A percentile compares a stretch with the other conserved stretches of the same genome.
Conservation (phyloP, 2,329 filamentous ascomycete species). For the Diaporthe humulicola region DNA sequence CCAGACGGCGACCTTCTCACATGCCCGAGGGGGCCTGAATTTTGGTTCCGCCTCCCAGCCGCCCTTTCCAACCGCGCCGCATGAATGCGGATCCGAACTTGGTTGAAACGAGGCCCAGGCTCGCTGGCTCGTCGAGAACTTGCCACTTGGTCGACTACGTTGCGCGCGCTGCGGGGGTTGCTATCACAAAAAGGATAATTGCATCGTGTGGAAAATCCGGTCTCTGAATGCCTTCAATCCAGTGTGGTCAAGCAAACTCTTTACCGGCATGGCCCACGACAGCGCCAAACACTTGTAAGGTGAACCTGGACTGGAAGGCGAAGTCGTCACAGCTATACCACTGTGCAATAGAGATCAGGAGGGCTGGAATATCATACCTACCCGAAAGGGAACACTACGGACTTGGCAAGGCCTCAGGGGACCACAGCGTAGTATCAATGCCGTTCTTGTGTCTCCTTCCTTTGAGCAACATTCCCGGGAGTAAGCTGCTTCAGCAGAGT, state of each 20-base stretch:
- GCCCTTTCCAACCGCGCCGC: not conserved
- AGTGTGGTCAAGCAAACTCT: not conserved
- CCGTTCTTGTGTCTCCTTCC: not conserved
- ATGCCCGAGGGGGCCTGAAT: not conserved
- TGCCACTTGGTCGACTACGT: slow-evolving; percentile 17
- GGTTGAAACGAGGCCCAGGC: slow-evolving; percentile 12
- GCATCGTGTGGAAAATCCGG: not conserved
- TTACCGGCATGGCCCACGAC: too few relatives aligned
- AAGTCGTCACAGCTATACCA: not conserved
- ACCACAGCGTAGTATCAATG: not conserved
- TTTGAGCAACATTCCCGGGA: not conserved
- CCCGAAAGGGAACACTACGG: not conserved
- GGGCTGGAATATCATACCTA: not conserved
- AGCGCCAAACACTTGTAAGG: too few relatives aligned
- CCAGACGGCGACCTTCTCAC: not conserved
- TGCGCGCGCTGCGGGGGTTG: not conserved
- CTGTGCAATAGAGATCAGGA: not conserved
- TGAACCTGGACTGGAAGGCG: not conserved
- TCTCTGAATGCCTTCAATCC: not conserved
- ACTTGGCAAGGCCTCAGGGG: not conserved
- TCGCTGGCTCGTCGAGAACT: slow-evolving; percentile 1
- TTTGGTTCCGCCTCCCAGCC: not conserved
- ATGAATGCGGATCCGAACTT: slow-evolving; percentile 3
- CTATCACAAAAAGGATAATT: not conserved
- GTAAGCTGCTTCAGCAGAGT: not conserved